These are phyloP conservation scores for Fusarium floridanum DNA, from an alignment of 2,329 filamentous ascomycete genomes.

Conservation along the genomic window DNA sequence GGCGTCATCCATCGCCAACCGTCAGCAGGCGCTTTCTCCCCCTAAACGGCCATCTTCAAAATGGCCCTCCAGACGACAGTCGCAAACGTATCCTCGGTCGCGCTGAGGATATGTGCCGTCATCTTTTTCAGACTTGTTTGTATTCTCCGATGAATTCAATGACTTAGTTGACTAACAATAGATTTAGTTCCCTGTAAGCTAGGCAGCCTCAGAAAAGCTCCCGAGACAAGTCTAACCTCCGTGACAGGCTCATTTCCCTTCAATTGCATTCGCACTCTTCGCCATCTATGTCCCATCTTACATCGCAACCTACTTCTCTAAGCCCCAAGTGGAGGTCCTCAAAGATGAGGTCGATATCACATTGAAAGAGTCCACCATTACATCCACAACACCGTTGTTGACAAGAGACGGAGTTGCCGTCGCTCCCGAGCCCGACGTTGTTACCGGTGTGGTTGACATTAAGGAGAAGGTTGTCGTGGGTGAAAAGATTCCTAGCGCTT, in stretches of 20 bases:
- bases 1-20: constrained; percentile 10
- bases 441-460: constrained; percentile 68
- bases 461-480: constrained; percentile 72
- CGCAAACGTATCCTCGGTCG: constrained; percentile 53
- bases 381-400: constrained; percentile 43
- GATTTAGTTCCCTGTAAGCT: constrained; percentile 54
- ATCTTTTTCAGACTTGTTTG: constrained; percentile 55
- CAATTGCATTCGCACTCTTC: constrained; percentile 71
- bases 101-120: constrained; percentile 53
- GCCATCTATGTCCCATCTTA: constrained; percentile 76
- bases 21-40: constrained; percentile 20
- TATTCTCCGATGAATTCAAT: constrained; percentile 9
- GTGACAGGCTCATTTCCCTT: constrained; percentile 57
- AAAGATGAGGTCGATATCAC: constrained; percentile 71
- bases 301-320: constrained; percentile 68
- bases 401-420: constrained; percentile 49
- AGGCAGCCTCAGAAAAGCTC: background rate
- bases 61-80: constrained; percentile 51
- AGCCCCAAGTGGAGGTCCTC: constrained; percentile 69
- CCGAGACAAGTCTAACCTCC: constrained; percentile 29
- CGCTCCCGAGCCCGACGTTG: constrained; percentile 51
- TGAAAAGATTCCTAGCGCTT: constrained; percentile 66
- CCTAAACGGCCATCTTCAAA: constrained; percentile 25
- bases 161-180: constrained; percentile 24
- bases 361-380: constrained; percentile 61